phyloP scores from a whole-genome alignment of 805 yeast species.

The Groenewaldozyma tartarivorans region DNA sequence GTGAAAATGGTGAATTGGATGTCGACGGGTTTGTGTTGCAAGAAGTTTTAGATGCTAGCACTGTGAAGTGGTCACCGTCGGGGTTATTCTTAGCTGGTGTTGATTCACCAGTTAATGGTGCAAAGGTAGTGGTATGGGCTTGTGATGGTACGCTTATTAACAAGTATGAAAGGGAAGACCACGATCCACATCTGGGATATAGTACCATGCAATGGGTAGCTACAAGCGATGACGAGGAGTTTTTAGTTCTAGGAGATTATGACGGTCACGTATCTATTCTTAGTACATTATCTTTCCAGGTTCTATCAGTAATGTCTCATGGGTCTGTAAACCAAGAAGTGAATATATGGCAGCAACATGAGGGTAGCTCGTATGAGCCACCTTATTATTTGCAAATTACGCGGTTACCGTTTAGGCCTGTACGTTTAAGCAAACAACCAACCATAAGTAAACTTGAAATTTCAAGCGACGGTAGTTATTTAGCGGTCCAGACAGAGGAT shows the following conservation, averaged over 20 bases:
- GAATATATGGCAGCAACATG: slow-evolving; percentile 15
- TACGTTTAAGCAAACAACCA: neutral
- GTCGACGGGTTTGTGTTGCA: neutral
- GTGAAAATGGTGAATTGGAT: neutral
- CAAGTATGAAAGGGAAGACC: slow-evolving; percentile 8
- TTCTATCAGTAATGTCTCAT: slow-evolving; percentile 10
- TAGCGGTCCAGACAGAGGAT: slow-evolving; percentile 11
- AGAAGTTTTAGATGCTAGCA: slow-evolving; percentile 13
- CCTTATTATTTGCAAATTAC: slow-evolving; percentile 8
- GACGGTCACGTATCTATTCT: slow-evolving; percentile 11
- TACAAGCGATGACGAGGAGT: slow-evolving; percentile 5
- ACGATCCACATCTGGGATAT: slow-evolving; percentile 7
- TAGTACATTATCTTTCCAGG: slow-evolving; percentile 7
- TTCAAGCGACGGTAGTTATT: slow-evolving; percentile 7
- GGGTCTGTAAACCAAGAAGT: slow-evolving; percentile 12
- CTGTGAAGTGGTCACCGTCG: slow-evolving; percentile 14
- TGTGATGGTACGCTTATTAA: slow-evolving; percentile 11
- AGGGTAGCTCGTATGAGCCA: neutral
- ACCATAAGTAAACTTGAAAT: slow-evolving; percentile 8
- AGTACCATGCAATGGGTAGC: slow-evolving; percentile 9
- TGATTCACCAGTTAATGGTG: slow-evolving; percentile 14
- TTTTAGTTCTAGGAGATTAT: slow-evolving; percentile 14
- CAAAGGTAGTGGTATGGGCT: slow-evolving; percentile 12
- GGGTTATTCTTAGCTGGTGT: slow-evolving; percentile 14
- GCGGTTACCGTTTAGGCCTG: slow-evolving; percentile 8